These are phyloP conservation scores for Colletotrichum camelliae DNA, from an alignment of 2,329 filamentous ascomycete species.

Conservation along the genomic window DNA sequence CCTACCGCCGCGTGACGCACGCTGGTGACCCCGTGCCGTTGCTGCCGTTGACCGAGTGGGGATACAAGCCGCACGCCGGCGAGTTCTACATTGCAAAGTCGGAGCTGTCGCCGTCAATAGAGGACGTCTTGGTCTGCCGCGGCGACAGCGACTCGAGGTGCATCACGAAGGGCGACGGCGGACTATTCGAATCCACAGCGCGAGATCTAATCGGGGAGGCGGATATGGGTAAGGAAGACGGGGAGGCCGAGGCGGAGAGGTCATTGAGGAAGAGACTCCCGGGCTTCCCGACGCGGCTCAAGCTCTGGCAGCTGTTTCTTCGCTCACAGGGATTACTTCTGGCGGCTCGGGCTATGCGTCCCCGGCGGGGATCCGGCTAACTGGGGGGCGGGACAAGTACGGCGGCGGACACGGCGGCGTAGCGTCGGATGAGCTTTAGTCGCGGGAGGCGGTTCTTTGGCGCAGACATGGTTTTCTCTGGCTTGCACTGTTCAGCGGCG, in stretches of 20 bases:
- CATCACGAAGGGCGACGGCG: constrained; percentile 64
- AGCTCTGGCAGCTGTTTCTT: constrained; percentile 94
- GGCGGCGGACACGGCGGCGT: constrained; percentile 17
- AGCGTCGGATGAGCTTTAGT: constrained; percentile 13
- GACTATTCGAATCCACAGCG: constrained; percentile 29
- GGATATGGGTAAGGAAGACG: neutral
- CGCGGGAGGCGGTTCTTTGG: neutral
- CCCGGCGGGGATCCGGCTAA: constrained; percentile 77
- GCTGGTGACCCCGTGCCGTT: constrained; percentile 86
- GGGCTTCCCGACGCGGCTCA: constrained; percentile 65
- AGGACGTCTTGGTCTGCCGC: constrained; percentile 73
- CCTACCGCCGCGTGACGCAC: constrained; percentile 84
- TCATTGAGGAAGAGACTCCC: constrained; percentile 50
- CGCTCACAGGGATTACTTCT: constrained; percentile 96
- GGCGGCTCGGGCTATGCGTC: constrained; percentile 87
- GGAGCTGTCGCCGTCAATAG: constrained; percentile 68
- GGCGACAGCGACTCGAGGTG: constrained; percentile 77
- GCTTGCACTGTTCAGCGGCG: neutral
- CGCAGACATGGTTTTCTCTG: neutral
- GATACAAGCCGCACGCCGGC: constrained; percentile 82
- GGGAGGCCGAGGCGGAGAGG: neutral
- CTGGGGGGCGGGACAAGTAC: constrained; percentile 62
- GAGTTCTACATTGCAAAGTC: constrained; percentile 85
- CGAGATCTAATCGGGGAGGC: constrained; percentile 25
- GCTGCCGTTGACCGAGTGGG: constrained; percentile 86